Conservation (phyloP, 352 stramenopile species). For the Phytophthora lateralis region DNA sequence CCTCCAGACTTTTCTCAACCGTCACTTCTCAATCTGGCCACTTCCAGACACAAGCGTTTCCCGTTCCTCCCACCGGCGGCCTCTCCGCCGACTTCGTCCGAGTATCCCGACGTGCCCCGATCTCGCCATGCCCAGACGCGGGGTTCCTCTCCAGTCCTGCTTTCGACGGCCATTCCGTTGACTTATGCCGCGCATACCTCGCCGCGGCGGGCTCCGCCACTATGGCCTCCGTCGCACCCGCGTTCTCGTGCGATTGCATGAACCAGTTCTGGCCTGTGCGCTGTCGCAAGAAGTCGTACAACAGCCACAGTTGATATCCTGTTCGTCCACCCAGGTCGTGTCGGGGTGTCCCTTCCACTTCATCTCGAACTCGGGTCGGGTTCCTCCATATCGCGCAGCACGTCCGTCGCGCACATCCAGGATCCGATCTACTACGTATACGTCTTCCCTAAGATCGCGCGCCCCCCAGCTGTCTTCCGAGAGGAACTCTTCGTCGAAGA, state of each 20-base stretch:
- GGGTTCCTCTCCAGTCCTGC: background rate
- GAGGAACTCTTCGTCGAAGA: slow-evolving; percentile 34
- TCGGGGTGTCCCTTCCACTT: slow-evolving; percentile 3
- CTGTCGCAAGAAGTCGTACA: slow-evolving; percentile 11
- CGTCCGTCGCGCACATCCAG: slow-evolving; percentile 9
- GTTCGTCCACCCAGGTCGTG: slow-evolving; percentile 2
- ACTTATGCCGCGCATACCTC: background rate
- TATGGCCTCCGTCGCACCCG: background rate
- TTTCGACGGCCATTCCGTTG: background rate
- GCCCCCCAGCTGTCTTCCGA: slow-evolving; percentile 27
- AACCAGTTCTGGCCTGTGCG: background rate
- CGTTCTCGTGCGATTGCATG: slow-evolving; percentile 8
- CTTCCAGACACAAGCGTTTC: too few relatives aligned
- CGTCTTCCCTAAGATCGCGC: background rate
- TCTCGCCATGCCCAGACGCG: background rate
- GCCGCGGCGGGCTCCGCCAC: background rate
- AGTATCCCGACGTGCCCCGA: too few relatives aligned
- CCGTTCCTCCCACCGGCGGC: too few relatives aligned
- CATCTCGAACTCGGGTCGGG: slow-evolving; percentile 6
- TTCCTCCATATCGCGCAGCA: background rate
- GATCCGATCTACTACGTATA: slow-evolving; percentile 19
- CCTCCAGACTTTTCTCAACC: too few relatives aligned
- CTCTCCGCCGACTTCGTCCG: too few relatives aligned
- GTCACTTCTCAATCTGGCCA: too few relatives aligned
- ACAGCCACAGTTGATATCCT: slow-evolving; percentile 12